Percentiles rank a stretch among this genome's conserved stretches.
Evolutionary conservation across 1,284 basidiomycete species (phyloP).

Genomic region (Sutorius eximius): DNA sequence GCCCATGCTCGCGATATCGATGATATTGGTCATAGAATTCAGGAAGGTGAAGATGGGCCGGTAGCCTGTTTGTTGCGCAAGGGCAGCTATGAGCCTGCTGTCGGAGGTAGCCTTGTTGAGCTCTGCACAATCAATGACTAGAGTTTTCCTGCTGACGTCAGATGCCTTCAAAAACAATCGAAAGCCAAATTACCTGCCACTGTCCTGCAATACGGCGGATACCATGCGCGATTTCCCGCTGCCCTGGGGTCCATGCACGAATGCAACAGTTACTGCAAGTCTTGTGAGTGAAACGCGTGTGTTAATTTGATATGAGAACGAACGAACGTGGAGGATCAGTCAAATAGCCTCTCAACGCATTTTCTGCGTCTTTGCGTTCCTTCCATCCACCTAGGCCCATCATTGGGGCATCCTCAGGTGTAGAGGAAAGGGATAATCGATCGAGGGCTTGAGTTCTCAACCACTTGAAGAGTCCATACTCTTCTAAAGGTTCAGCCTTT

Average conservation of each 20-base stretch:
- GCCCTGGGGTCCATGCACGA: conserved; percentile 90
- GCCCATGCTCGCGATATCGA: conserved; percentile 92
- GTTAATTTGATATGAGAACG: neutral
- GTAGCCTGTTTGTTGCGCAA: conserved; percentile 87
- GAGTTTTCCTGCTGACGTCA: conserved; percentile 50
- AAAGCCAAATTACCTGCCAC: conserved; percentile 49
- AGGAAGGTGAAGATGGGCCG: conserved; percentile 90
- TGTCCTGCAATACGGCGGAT: conserved; percentile 56
- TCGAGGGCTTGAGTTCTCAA: conserved; percentile 57
- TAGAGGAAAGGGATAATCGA: conserved; percentile 40
- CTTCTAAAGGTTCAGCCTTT: conserved; percentile 37
- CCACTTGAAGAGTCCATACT: conserved; percentile 68
- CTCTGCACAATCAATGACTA: conserved; percentile 82
- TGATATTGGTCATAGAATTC: conserved; percentile 80
- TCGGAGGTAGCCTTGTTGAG: conserved; percentile 78
- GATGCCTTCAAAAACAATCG: neutral
- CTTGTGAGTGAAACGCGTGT: neutral
- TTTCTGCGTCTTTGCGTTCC: conserved; percentile 78
- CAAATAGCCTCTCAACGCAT: conserved; percentile 68
- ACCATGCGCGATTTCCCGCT: conserved; percentile 85
- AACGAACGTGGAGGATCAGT: conserved; percentile 67
- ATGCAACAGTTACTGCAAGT: conserved; percentile 61
- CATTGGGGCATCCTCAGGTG: conserved; percentile 11
- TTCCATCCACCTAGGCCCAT: conserved; percentile 62
- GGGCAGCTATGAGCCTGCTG: conserved; percentile 60